A percentile compares a stretch with the other conserved stretches of the same genome.
Conservation (phyloP, 306 rosid species). For the Corylus americana region DNA sequence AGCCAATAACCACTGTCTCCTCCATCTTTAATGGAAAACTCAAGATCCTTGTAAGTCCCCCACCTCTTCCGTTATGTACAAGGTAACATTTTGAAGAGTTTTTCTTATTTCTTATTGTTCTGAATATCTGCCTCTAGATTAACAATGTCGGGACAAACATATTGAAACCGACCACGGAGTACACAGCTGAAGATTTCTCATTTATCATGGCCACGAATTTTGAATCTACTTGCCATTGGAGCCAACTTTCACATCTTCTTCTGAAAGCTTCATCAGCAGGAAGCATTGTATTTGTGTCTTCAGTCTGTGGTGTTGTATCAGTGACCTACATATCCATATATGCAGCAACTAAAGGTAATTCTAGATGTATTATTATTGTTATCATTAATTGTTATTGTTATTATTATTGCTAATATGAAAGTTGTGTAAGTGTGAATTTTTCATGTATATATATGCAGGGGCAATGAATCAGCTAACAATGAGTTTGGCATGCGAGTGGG, state of each 20-base stretch:
- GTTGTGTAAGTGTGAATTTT: too few relatives aligned
- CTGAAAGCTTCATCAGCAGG: slow-evolving; percentile 35
- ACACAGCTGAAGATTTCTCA: slow-evolving; percentile 21
- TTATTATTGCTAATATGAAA: too few relatives aligned
- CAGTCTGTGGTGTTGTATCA: background rate
- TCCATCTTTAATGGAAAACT: too few relatives aligned
- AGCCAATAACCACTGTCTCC: too few relatives aligned
- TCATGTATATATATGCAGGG: too few relatives aligned
- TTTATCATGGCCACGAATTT: slow-evolving; percentile 25
- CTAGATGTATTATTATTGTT: too few relatives aligned
- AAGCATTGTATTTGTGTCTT: slow-evolving; percentile 31
- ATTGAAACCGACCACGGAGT: background rate
- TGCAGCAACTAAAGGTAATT: slow-evolving; percentile 45
- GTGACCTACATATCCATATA: background rate
- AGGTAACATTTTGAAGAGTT: too few relatives aligned
- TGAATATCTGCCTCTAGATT: too few relatives aligned
- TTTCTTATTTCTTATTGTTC: too few relatives aligned
- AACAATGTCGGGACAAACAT: too few relatives aligned
- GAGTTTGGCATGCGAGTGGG: slow-evolving; percentile 23
- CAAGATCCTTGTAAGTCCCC: too few relatives aligned
- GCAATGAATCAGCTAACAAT: background rate
- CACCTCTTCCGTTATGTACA: too few relatives aligned
- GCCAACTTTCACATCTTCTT: slow-evolving; percentile 47
- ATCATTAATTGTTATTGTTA: background rate
- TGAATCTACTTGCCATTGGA: slow-evolving; percentile 28